These are phyloP conservation scores for Arabidopsis hybrid DNA, from an alignment of 441 rosid species.

Conservation along the genomic window DNA sequence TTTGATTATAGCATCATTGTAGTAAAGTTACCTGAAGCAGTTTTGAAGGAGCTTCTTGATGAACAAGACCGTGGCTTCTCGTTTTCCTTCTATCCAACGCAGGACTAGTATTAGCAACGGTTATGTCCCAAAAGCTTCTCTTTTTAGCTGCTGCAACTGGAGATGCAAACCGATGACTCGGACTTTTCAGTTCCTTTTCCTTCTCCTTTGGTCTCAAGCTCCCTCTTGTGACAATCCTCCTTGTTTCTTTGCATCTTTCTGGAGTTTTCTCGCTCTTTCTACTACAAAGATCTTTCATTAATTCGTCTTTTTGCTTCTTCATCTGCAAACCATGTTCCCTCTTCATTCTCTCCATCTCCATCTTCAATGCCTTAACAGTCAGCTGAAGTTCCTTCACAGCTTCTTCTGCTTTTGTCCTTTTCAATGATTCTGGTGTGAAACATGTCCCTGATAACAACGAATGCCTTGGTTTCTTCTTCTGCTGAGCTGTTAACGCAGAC, in stretches of 20 bases:
- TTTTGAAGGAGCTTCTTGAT: slow-evolving; percentile 81
- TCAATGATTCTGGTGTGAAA: slow-evolving; percentile 79
- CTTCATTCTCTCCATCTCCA: slow-evolving; percentile 78
- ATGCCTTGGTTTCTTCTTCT: slow-evolving; percentile 65
- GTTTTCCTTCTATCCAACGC: slow-evolving; percentile 78
- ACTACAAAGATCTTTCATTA: slow-evolving; percentile 57
- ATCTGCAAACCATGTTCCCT: slow-evolving; percentile 70
- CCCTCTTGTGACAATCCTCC: slow-evolving; percentile 64
- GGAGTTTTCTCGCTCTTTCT: slow-evolving; percentile 60
- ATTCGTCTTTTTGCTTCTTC: slow-evolving; percentile 81
- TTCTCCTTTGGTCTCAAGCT: slow-evolving; percentile 69
- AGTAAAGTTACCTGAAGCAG: slow-evolving; percentile 77
- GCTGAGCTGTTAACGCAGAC: slow-evolving; percentile 53
- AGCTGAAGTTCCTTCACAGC: slow-evolving; percentile 64
- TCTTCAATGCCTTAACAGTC: slow-evolving; percentile 68
- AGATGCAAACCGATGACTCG: slow-evolving; percentile 77
- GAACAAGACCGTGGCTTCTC: slow-evolving; percentile 61
- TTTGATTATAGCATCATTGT: background rate
- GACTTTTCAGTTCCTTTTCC: slow-evolving; percentile 69
- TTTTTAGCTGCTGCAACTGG: slow-evolving; percentile 79
- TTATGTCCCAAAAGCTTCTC: slow-evolving; percentile 93
- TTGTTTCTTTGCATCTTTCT: slow-evolving; percentile 49
- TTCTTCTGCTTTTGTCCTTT: slow-evolving; percentile 61
- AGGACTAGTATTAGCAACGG: slow-evolving; percentile 77
- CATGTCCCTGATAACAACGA: slow-evolving; percentile 74